Base-by-base conservation (phyloP, 2,329 filamentous ascomycete species). In the Talaromyces sp. region DNA sequence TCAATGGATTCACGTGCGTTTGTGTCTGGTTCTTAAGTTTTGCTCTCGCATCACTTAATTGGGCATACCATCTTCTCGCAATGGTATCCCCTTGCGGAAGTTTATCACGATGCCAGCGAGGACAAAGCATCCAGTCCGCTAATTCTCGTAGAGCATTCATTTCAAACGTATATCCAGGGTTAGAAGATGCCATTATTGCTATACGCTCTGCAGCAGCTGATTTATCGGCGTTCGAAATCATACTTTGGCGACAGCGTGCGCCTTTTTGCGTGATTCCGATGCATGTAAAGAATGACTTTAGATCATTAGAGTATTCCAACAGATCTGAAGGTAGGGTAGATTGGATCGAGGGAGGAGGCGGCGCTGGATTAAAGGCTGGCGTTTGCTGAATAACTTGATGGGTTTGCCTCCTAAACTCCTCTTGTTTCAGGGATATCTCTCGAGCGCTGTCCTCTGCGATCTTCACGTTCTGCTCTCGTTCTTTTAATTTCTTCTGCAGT, bases 81-180 rank as follows among this genome's bases (percentile, higher is more conserved):
- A 61, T 61, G 17, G n/a, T 43, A 10, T 11, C 56, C 3, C 60
- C 52, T 27, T 61, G 60, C 12, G 60, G 56, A 2, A n/a, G 26
- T 9, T n/a, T 31, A 41, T 61, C 17, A 14, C 46, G 56, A 38
- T 61, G 60, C 56, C 43, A 59, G 29, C 56, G 60, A 12, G 60
- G 60, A 38, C 60, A 61, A 32, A 61, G 60, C 60, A 61, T 61
- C 60, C 56, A 61, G 21, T 59, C 56, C 6, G 60, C 60, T 31
- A 61, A 27, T 12, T 61, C 51, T 31, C 24, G 51, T 11, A 61
- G 60, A 31, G 56, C 52, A 8, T 61, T n/a, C n/a, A 61, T 41
- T 7, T 61, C 56, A 14, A 51, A 59, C 27, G 24, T 12, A 38
- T 57, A 53, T 29, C 2, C 46, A 19, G 51, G 52, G 5, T 31